Base-by-base conservation (phyloP, 2,329 filamentous ascomycete species). In the Thermothelomyces thermophilus region DNA sequence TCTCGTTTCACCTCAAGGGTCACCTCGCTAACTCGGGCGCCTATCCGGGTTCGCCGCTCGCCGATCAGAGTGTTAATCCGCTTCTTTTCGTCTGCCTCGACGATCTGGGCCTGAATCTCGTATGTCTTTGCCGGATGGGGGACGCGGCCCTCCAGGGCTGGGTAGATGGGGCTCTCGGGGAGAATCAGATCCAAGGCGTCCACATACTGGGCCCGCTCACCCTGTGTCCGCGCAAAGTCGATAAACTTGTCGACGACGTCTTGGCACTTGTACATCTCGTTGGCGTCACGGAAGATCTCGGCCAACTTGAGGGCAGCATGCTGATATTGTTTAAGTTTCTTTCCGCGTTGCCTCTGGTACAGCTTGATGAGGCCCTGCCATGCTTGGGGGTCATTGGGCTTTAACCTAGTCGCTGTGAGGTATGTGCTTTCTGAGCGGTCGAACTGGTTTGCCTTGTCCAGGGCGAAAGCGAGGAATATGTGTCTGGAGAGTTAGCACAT, bases 321-420 rank as follows among this genome's bases (percentile, higher is more conserved):
- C 41, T 86, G 84, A 63, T 95, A 95, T 42, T 84, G 77, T 48
- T 80, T 75, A 13, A 97, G 70, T 60, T 84, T 87, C 48, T 77
- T 75, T 26, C 72, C 67, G 14, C 80, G 83, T 62, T 90, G 86
- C 60, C 82, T 85, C 68, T 95, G 88, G 64, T 89, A 96, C 26
- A 97, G 69, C 62, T 84, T 87, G 66, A 93, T 79, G 40, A 98
- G 73, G 1, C 93, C 93, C 64, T 95, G 87, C 89, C 88, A 97
- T 57, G 87, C 87, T 61, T 91, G 86, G n/a, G 81, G 73, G 58
- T 96, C 90, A 16, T 80, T 73, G 1, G 83, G 80, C 56, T 88
- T 90, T 54, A 88, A 72, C 17, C 75, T 73, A 5, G 86, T 80
- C 1, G 91, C 93, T 28, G 78, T 74, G 35, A 77, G 73, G 66